These are phyloP conservation scores for Xylariaceae sp. DNA, from an alignment of 2,329 filamentous ascomycete species.

Conservation along the genomic window DNA sequence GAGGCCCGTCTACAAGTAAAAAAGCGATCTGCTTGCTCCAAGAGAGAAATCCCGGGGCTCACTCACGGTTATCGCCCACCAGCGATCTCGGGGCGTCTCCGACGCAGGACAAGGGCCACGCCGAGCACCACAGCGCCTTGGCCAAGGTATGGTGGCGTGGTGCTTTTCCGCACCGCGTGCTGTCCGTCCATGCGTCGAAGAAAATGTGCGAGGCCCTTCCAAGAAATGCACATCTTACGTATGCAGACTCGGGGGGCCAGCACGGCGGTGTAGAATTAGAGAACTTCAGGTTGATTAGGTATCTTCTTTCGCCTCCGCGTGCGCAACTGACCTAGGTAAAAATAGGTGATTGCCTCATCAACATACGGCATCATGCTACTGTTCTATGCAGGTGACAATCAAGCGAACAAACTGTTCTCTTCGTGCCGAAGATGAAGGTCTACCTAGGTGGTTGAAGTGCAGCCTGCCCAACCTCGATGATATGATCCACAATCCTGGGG, in stretches of 20 bases:
- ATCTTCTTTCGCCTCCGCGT: neutral
- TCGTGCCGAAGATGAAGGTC: neutral
- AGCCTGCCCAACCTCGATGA: constrained; percentile 11
- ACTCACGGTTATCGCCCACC: constrained; percentile 16
- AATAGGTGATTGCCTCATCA: constrained; percentile 1
- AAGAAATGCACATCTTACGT: neutral
- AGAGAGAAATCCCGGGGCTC: constrained; percentile 9
- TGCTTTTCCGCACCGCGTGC: neutral
- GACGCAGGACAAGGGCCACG: constrained; percentile 9
- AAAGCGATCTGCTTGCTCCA: constrained; percentile 14
- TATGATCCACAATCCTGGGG: neutral
- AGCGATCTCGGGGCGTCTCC: constrained; percentile 11
- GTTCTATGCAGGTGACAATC: constrained; percentile 1
- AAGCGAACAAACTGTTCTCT: constrained; percentile 5
- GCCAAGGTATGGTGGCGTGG: constrained; percentile 8
- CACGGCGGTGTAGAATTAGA: constrained; percentile 17
- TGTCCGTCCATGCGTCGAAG: constrained; percentile 5
- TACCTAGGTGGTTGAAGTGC: neutral
- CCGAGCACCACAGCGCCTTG: constrained; percentile 13
- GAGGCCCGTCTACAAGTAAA: constrained; percentile 1
- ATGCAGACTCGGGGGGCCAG: constrained; percentile 10
- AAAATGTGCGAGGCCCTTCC: neutral
- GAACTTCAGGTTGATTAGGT: neutral
- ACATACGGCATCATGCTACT: neutral
- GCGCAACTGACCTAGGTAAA: neutral